These are phyloP conservation scores for Cyathus striatus DNA, from an alignment of 768 basidiomycete species.

Conservation along the genomic window DNA sequence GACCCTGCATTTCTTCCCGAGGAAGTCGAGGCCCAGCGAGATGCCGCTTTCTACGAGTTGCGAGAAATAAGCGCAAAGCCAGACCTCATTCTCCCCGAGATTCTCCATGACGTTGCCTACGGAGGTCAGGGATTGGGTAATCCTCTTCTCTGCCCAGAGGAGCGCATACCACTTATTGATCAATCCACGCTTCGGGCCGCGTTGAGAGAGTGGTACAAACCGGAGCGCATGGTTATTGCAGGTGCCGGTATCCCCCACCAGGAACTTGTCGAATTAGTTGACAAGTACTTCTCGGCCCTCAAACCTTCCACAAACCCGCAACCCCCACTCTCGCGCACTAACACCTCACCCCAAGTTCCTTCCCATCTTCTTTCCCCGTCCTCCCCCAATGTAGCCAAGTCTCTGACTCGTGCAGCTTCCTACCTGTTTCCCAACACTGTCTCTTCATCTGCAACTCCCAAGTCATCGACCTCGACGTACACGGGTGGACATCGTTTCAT, in stretches of 20 bases:
- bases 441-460: slow-evolving; percentile 18
- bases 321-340: slow-evolving; percentile 19
- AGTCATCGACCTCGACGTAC: slow-evolving; percentile 54
- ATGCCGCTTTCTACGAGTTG: slow-evolving; percentile 87
- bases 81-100: slow-evolving; percentile 89
- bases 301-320: slow-evolving; percentile 28
- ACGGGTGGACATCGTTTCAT: slow-evolving; percentile 82
- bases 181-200: slow-evolving; percentile 53
- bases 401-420: slow-evolving; percentile 74
- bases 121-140: slow-evolving; percentile 79
- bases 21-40: slow-evolving; percentile 79
- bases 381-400: slow-evolving; percentile 53
- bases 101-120: slow-evolving; percentile 86
- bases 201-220: slow-evolving; percentile 81
- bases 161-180: slow-evolving; percentile 68
- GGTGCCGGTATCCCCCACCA: slow-evolving; percentile 91
- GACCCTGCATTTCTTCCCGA: slow-evolving; percentile 70
- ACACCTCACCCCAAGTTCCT: slow-evolving; percentile 30
- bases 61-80: slow-evolving; percentile 86
- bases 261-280: slow-evolving; percentile 78
- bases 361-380: slow-evolving; percentile 56
- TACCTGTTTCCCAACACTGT: slow-evolving; percentile 54
- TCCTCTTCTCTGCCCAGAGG: slow-evolving; percentile 81
- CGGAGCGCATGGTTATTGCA: slow-evolving; percentile 93
- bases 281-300: slow-evolving; percentile 78